Evolutionary conservation across 495 filamentous ascomycete species (phyloP).

Genomic region (Penicillium robsamsonii): DNA sequence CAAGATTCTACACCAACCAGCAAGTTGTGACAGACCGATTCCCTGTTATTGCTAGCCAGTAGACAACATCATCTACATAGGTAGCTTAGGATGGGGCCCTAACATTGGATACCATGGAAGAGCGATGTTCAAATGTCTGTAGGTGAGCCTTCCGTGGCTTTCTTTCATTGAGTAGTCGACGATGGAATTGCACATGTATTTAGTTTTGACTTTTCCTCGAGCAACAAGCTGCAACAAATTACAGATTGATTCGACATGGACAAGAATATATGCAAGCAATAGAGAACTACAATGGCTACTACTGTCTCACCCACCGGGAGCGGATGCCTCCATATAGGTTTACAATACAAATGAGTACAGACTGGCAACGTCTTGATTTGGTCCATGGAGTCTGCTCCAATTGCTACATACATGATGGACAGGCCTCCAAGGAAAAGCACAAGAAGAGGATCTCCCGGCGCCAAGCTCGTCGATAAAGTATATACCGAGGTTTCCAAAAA

Average conservation of each 20-base stretch:
- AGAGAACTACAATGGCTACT: not conserved
- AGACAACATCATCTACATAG: not conserved
- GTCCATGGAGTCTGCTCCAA: constrained; percentile 11
- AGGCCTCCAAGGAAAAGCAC: constrained; percentile 1
- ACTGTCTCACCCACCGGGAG: not conserved
- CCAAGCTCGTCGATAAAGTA: constrained; percentile 10
- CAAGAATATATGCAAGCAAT: not conserved
- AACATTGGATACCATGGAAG: not conserved
- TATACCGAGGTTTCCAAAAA: constrained; percentile 10
- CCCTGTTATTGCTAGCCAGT: not conserved
- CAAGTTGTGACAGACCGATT: not conserved
- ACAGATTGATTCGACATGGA: not conserved
- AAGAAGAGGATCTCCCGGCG: not conserved
- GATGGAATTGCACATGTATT: not conserved
- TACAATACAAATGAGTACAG: constrained; percentile 1
- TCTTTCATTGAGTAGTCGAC: not conserved
- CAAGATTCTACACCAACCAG: not conserved
- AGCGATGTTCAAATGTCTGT: no score
- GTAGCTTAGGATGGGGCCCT: not conserved
- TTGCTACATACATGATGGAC: constrained; percentile 11
- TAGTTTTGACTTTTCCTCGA: not conserved
- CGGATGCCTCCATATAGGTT: no score
- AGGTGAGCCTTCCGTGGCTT: no score
- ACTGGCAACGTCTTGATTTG: constrained; percentile 14
- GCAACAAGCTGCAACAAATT: not conserved